Conservation (phyloP, 495 filamentous ascomycete species). For the Aspergillus coremiiformis region DNA sequence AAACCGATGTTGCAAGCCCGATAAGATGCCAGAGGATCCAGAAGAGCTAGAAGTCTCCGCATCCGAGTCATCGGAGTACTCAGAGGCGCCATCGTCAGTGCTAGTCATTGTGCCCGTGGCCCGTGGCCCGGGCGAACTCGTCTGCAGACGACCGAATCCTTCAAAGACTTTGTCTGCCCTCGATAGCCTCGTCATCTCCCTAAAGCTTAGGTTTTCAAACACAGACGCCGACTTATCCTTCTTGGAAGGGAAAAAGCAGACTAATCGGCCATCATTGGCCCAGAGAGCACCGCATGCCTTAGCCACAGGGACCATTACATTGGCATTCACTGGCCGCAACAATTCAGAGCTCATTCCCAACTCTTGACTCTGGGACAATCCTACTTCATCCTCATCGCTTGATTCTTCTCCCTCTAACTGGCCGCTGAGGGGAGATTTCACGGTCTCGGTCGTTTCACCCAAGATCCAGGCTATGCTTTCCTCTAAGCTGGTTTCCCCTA, state of each 20-base stretch:
- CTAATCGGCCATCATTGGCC: slow-evolving; percentile 66
- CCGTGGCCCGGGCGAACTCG: slow-evolving; percentile 45
- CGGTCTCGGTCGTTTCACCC: slow-evolving; percentile 35
- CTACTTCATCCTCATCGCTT: slow-evolving; percentile 81
- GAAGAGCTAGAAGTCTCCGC: slow-evolving; percentile 64
- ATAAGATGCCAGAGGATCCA: slow-evolving; percentile 54
- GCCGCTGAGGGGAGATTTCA: slow-evolving; percentile 46
- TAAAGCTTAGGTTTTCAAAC: slow-evolving; percentile 54
- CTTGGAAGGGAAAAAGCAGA: slow-evolving; percentile 83
- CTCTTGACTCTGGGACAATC: slow-evolving; percentile 42
- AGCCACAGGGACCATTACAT: slow-evolving; percentile 69
- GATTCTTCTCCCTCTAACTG: slow-evolving; percentile 63
- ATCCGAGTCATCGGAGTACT: slow-evolving; percentile 59
- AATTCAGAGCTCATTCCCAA: slow-evolving; percentile 49
- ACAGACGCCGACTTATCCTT: slow-evolving; percentile 61
- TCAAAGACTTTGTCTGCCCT: slow-evolving; percentile 70
- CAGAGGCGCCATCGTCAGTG: slow-evolving; percentile 45
- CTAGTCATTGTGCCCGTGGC: slow-evolving; percentile 41
- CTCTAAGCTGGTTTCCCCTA: slow-evolving; percentile 74
- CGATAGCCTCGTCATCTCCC: slow-evolving; percentile 50
- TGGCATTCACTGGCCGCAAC: slow-evolving; percentile 53
- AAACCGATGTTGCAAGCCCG: slow-evolving; percentile 41
- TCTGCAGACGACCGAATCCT: slow-evolving; percentile 74
- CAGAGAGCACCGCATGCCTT: slow-evolving; percentile 70
- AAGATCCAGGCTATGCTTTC: slow-evolving; percentile 64